Evolutionary conservation across 805 yeast species (phyloP).

Genomic region (Kregervanrija pseudodelftensis): DNA sequence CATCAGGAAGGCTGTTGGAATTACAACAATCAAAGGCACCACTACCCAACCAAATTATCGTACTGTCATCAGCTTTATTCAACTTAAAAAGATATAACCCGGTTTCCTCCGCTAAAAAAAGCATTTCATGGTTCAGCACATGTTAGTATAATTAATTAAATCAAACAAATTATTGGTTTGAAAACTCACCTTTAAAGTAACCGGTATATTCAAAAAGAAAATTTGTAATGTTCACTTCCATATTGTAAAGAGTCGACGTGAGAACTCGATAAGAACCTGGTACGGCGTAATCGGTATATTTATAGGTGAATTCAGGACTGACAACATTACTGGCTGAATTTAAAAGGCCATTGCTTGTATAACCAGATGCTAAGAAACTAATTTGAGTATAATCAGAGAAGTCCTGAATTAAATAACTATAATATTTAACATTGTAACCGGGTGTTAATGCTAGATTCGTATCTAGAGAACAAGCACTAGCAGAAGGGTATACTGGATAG

Average conservation of each 20-base stretch:
- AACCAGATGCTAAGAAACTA: not conserved
- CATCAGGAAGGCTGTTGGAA: not conserved
- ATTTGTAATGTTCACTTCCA: not conserved
- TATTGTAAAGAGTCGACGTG: slow-evolving; percentile 1
- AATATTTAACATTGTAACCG: slow-evolving; percentile 2
- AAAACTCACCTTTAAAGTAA: slow-evolving; percentile 10
- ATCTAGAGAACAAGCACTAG: not conserved
- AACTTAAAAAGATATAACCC: slow-evolving; percentile 5
- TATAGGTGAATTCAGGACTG: not conserved
- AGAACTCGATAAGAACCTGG: too few relatives aligned
- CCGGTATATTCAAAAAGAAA: slow-evolving; percentile 7
- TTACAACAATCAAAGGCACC: slow-evolving; percentile 10
- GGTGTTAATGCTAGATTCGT: not conserved
- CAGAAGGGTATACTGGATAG: not conserved
- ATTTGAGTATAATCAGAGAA: not conserved
- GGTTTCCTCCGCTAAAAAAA: slow-evolving; percentile 2
- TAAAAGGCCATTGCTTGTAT: not conserved
- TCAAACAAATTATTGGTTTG: too few relatives aligned
- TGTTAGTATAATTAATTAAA: not conserved
- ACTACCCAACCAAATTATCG: slow-evolving; percentile 6
- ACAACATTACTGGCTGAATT: not conserved
- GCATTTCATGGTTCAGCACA: not conserved
- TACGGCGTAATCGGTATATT: not conserved
- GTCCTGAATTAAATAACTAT: not conserved
- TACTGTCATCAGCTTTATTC: slow-evolving; percentile 4